Conservation (phyloP, 768 basidiomycete genomes). For the Tylopilus sp. region DNA sequence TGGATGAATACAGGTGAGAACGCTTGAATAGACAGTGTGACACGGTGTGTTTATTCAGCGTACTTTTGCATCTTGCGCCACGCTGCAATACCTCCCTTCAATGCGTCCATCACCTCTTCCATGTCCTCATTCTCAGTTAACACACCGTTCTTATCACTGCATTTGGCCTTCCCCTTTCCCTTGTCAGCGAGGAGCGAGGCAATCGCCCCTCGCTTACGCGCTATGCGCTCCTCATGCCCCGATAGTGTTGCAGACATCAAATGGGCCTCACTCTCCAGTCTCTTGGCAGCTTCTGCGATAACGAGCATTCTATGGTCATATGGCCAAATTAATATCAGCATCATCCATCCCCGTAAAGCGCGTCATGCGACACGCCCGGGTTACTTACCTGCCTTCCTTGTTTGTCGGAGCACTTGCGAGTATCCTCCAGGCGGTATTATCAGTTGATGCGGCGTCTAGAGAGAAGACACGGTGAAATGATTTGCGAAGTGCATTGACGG, state of each 20-base stretch:
- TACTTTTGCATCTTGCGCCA: conserved; percentile 3
- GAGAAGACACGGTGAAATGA: conserved; percentile 31
- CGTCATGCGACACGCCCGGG: not conserved
- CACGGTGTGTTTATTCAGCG: not conserved
- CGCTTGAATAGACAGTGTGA: too few species aligned
- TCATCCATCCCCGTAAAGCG: too few species aligned
- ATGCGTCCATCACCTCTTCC: conserved; percentile 11
- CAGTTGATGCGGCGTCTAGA: conserved; percentile 1
- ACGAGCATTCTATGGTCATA: conserved; percentile 35
- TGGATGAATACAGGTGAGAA: too few species aligned
- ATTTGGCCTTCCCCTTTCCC: not conserved
- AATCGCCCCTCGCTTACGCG: conserved; percentile 34
- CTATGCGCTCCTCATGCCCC: conserved; percentile 45
- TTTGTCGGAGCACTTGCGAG: conserved; percentile 13
- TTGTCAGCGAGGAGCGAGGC: conserved; percentile 19
- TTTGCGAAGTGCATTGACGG: conserved; percentile 39
- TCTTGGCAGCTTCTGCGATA: conserved; percentile 40
- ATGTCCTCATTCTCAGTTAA: conserved; percentile 1
- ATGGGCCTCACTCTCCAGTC: conserved; percentile 46
- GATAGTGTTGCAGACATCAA: conserved; percentile 47
- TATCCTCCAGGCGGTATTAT: conserved; percentile 27
- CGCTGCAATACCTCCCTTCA: conserved; percentile 1
- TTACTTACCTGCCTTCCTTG: conserved; percentile 23
- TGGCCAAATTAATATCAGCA: not conserved
- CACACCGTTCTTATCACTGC: too few species aligned